Conservation (phyloP, 768 basidiomycete genomes). For the Obba rivulosa region DNA sequence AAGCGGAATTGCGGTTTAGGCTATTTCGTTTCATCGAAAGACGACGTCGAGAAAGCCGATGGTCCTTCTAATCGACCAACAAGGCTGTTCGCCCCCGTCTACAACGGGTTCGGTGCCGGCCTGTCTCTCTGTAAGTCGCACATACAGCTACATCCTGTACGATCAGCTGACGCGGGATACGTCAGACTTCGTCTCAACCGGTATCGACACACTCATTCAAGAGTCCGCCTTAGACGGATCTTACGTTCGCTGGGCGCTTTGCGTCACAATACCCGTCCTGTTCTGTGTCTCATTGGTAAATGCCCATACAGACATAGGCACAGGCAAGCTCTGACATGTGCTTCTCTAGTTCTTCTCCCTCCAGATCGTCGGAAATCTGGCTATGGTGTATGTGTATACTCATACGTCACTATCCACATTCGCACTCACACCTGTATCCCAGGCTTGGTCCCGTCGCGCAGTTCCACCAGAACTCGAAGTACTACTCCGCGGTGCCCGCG, state of each 20-base stretch:
- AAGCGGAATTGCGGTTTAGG: constrained; percentile 19
- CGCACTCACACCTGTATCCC: constrained; percentile 4
- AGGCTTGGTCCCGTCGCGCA: constrained; percentile 83
- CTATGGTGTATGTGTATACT: constrained; percentile 49
- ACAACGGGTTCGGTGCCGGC: constrained; percentile 64
- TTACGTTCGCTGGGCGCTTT: constrained; percentile 58
- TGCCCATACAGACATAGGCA: constrained; percentile 1
- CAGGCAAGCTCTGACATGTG: neutral
- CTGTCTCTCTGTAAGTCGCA: constrained; percentile 49
- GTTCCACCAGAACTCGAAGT: constrained; percentile 78
- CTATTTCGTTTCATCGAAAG: constrained; percentile 24
- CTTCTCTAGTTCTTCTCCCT: constrained; percentile 66
- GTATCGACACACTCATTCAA: constrained; percentile 49
- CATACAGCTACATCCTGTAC: neutral
- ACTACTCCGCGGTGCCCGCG: constrained; percentile 70
- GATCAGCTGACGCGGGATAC: neutral
- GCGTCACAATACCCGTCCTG: constrained; percentile 63
- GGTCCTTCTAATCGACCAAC: constrained; percentile 29
- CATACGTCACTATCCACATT: neutral
- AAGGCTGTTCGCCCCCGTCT: constrained; percentile 66
- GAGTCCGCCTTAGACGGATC: constrained; percentile 69
- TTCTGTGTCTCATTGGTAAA: constrained; percentile 73
- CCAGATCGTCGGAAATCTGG: constrained; percentile 57
- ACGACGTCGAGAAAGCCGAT: constrained; percentile 47
- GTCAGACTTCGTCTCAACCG: constrained; percentile 65